Base-by-base conservation (phyloP, 495 filamentous ascomycete species). In the Sporormia fimetaria region DNA sequence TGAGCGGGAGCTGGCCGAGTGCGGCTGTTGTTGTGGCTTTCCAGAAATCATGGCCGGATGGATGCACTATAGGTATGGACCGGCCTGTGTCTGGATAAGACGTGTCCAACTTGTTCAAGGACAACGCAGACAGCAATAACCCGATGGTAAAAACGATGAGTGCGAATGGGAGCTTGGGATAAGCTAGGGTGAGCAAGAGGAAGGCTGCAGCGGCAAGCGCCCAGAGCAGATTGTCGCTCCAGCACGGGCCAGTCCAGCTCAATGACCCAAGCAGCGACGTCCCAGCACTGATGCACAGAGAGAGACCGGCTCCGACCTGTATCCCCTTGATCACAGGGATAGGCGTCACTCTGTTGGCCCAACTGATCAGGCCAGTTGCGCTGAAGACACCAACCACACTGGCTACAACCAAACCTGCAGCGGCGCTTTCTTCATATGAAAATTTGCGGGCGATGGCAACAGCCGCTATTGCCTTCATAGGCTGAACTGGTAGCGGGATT, bases 241-340 rank as follows among this genome's bases (percentile, higher is more conserved):
- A 73, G 7, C 66, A 71, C 2, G 80, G 75, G 12, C 55, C 54
- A 1, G 61, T 52, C 73, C 75, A 83, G 4, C 63, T 63, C 8
- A 83, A 65, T 3, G 73, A 67, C 12, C 65, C 59, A 6, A 84
- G 68, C 24, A 86, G 63, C 39, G 67, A 67, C 2, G 63, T 57
- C n/a, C 80, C 80, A 6, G 83, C 80, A 16, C 81, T 79, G 37
- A 88, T 73, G 29, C 82, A 67, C 9, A 96, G 70, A 9, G 75
- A 78, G 17, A 96, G 63, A 0, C 86, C 88, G 3, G 88, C 87
- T 17, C 87, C 88, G 32, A 94, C 74, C 61, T 96, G 88, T 52
- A 96, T 94, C 8, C 88, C 88, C 56, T 90, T 93, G 39, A 96
- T 74, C 3, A 96, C 76, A 3, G 86, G 83, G 12, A 83, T 71